These are phyloP conservation scores for Pseudognaphalium luteoalbum DNA, from an alignment of 129 eudicot species.

Conservation along the genomic window DNA sequence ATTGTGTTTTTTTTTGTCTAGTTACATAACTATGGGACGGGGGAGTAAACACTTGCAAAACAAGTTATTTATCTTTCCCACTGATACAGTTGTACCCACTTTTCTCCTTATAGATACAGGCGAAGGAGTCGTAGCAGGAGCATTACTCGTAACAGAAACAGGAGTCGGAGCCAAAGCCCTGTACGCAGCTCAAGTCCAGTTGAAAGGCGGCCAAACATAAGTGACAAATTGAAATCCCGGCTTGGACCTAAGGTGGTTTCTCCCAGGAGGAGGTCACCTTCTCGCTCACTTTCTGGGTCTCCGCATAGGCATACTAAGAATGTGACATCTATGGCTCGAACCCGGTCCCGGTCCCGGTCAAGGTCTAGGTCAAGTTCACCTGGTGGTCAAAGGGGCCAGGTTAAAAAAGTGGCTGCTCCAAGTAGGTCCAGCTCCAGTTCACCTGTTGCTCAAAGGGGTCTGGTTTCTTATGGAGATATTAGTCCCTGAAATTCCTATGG, in stretches of 20 bases:
- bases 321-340: slow-evolving; percentile 36
- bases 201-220: slow-evolving; percentile 48
- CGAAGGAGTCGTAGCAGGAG: slow-evolving; percentile 77
- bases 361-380: slow-evolving; percentile 18
- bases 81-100: not conserved
- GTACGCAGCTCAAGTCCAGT: slow-evolving; percentile 59
- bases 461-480: slow-evolving; percentile 87
- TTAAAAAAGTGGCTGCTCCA: slow-evolving; percentile 44
- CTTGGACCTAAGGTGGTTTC: slow-evolving; percentile 63
- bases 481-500: slow-evolving; percentile 43
- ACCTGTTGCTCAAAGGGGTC: slow-evolving; percentile 67
- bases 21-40: no score
- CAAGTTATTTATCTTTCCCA: not conserved
- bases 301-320: slow-evolving; percentile 39
- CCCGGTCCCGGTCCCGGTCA: slow-evolving; percentile 38
- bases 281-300: slow-evolving; percentile 60
- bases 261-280: slow-evolving; percentile 42
- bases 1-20: no score
- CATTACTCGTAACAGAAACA: slow-evolving; percentile 49
- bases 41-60: no score
- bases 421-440: slow-evolving; percentile 52
- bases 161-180: slow-evolving; percentile 58
- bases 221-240: slow-evolving; percentile 76
- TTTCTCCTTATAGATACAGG: slow-evolving; percentile 41
- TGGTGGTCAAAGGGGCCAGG: slow-evolving; percentile 6